A percentile compares a stretch with the other conserved stretches of the same genome.
Evolutionary conservation across 768 basidiomycete genomes (phyloP).

Genomic region (Pholiota molesta): DNA sequence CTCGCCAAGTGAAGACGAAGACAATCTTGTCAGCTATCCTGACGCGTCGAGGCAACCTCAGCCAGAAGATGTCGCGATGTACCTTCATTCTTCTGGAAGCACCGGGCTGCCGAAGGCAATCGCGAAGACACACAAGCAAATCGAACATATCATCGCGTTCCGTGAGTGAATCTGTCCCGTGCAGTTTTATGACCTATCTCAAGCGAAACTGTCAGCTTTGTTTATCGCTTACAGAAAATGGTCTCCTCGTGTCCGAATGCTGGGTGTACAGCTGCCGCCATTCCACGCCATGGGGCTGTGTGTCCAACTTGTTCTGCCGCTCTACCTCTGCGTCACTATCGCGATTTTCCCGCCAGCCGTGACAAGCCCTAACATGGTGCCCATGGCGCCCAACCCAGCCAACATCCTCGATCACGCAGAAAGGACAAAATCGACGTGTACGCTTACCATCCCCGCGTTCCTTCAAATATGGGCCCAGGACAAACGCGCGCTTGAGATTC

Average conservation of each 20-base stretch:
- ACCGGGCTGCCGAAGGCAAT: conserved; percentile 50
- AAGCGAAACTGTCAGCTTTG: background rate
- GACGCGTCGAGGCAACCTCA: background rate
- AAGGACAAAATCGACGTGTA: conserved; percentile 26
- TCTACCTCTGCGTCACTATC: conserved; percentile 27
- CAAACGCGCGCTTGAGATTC: conserved; percentile 24
- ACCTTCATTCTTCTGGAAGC: conserved; percentile 53
- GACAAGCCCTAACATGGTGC: conserved; percentile 23
- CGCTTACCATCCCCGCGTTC: conserved; percentile 41
- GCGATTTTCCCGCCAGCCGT: conserved; percentile 37
- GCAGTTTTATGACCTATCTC: background rate
- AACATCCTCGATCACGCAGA: conserved; percentile 35
- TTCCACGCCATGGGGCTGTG: conserved; percentile 40
- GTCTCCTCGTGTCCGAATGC: conserved; percentile 24
- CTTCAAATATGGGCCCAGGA: conserved; percentile 40
- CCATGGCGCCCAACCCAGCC: conserved; percentile 34
- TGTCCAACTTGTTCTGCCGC: conserved; percentile 32
- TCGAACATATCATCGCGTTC: conserved; percentile 34
- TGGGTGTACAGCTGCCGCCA: conserved; percentile 36
- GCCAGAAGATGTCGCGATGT: conserved; percentile 31
- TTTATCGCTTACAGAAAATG: conserved; percentile 5
- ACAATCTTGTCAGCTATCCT: conserved; percentile 31
- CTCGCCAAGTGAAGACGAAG: background rate
- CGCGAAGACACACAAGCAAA: conserved; percentile 30
- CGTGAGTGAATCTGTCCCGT: conserved; percentile 29